Conservation (phyloP, 805 yeast species). For the Candida glaebosa region DNA sequence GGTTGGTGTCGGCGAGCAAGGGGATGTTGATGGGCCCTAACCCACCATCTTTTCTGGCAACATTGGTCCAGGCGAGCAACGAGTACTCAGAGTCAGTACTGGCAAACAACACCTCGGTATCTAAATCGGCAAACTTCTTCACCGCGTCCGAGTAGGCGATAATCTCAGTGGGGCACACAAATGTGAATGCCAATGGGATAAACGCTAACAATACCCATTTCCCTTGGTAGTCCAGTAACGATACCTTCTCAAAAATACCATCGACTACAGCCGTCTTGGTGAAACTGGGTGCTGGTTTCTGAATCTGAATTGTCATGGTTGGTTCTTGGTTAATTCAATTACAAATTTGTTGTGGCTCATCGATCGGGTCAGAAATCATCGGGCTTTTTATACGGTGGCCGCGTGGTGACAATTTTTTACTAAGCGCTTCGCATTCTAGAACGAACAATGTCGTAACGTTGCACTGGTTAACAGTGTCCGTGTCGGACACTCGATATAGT, state of each 20-base stretch:
- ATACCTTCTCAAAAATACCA: conserved; percentile 92
- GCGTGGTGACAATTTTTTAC: too few species aligned
- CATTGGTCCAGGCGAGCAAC: conserved; percentile 96
- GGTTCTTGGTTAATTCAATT: too few species aligned
- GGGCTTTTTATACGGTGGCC: too few species aligned
- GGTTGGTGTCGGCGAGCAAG: conserved; percentile 95
- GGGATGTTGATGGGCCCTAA: conserved; percentile 94
- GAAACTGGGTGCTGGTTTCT: conserved; percentile 95
- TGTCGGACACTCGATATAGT: too few species aligned
- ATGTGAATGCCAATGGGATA: conserved; percentile 98
- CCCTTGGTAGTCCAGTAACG: conserved; percentile 94
- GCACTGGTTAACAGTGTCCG: too few species aligned
- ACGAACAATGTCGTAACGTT: too few species aligned
- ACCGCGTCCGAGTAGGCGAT: conserved; percentile 97
- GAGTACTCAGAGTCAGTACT: conserved; percentile 99
- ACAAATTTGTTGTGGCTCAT: too few species aligned
- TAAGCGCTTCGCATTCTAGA: too few species aligned
- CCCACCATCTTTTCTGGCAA: conserved; percentile 96
- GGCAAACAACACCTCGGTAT: conserved; percentile 87
- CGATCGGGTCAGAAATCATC: too few species aligned
- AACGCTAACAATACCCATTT: conserved; percentile 97
- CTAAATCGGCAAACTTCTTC: conserved; percentile 82
- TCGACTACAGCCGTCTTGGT: conserved; percentile 96
- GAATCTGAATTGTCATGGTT: conserved; percentile 83
- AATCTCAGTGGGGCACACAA: conserved; percentile 99